Base-by-base conservation (phyloP, 805 yeast species). In the Starmerella etchellsii region DNA sequence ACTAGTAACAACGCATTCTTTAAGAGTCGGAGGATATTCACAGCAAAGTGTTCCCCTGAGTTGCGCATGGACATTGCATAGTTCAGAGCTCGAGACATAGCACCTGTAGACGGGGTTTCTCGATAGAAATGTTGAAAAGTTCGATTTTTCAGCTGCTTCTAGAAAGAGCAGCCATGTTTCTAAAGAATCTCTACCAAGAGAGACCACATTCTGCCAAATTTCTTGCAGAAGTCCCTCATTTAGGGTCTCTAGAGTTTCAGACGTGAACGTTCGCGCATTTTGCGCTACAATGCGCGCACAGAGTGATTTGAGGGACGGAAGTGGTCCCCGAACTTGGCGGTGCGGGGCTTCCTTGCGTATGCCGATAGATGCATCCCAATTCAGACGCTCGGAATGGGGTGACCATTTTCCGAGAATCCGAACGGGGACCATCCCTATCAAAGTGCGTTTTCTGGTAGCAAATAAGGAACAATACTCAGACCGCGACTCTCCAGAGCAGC, bases 151-250 rank as follows among this genome's bases (percentile, higher is more conserved):
- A 24, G 14, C 16, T 11, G 31, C 16, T 11, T n/a, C 24, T 14
- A 25, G 2, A 26, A 45, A 45, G 10, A 42, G 31, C 2, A 42
- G 27, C 49, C 49, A 45, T 14, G 34, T 19, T n/a, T 45, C 44
- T 5, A 42, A 27, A 6, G 49, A 37, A 22, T 45, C 49, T 32
- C 31, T 23, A 19, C 40, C 27, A n/a, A 18, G 11, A 3, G 2
- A 18, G 23, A 21, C 18, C 16, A 45, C 28, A 7, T 31, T 36
- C 11, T n/a, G 18, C 49, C 49, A 45, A 2, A 45, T 27, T 11
- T 14, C 10, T 3, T 18, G n/a, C 3, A 34, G 28, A 2, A 39
- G 29, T 2, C 20, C 25, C 4, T 23, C 22, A 21, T 18, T 20
- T 6, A 42, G 21, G 7, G 11, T 1, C 15, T 20, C 31, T 2